Conservation (phyloP, 2,329 filamentous ascomycete species). For the Phaeosphaeria sp. region DNA sequence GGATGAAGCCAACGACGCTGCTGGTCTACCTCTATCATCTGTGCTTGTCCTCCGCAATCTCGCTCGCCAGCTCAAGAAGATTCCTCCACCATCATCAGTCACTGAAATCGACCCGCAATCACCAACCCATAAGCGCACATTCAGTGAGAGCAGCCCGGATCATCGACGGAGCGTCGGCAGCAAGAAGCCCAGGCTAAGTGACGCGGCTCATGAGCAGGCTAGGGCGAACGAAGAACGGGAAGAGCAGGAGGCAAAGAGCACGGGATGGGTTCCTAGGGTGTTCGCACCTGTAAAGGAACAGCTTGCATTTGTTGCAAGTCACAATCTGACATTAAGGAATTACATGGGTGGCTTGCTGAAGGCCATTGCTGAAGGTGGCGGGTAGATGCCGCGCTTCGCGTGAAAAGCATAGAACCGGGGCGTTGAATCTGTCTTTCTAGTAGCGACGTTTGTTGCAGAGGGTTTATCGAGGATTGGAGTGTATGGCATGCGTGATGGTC, state of each 20-base stretch:
- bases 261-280: conserved; percentile 70
- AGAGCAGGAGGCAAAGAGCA: conserved; percentile 58
- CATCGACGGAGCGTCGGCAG: conserved; percentile 37
- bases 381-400: conserved; percentile 9
- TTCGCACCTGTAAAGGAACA: conserved; percentile 71
- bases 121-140: conserved; percentile 39
- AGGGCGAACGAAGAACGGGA: conserved; percentile 45
- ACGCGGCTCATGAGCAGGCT: conserved; percentile 37
- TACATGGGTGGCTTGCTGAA: conserved; percentile 47
- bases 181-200: conserved; percentile 52
- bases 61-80: conserved; percentile 57
- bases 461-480: background rate
- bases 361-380: conserved; percentile 43
- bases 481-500: background rate
- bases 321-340: conserved; percentile 60
- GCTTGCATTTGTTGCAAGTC: conserved; percentile 72
- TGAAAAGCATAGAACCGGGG: background rate
- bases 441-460: background rate
- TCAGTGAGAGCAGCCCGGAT: conserved; percentile 35
- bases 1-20: conserved; percentile 64
- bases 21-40: conserved; percentile 79
- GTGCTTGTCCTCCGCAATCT: conserved; percentile 81
- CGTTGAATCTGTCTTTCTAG: background rate
- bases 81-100: conserved; percentile 35
- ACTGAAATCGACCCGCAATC: conserved; percentile 32